These are phyloP conservation scores for Pseudofabraea citricarpa DNA, from an alignment of 2,329 filamentous ascomycete genomes.

Conservation along the genomic window DNA sequence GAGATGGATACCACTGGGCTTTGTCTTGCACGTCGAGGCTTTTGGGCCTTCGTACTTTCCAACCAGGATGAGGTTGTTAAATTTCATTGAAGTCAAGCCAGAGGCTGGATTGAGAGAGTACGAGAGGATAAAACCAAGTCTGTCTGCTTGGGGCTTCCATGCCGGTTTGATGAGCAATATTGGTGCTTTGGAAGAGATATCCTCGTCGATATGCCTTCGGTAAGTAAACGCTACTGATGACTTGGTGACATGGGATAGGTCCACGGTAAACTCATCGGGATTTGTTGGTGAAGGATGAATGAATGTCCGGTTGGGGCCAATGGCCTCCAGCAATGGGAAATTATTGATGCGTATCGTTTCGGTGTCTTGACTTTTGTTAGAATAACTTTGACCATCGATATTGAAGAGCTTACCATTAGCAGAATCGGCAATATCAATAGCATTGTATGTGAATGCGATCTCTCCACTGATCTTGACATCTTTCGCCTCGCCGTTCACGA, in stretches of 20 bases:
- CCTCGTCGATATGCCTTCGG: conserved; percentile 68
- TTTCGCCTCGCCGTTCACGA: conserved; percentile 68
- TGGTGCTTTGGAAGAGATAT: conserved; percentile 50
- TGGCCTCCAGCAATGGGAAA: conserved; percentile 81
- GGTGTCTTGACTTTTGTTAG: conserved; percentile 10
- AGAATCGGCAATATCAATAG: conserved; percentile 30
- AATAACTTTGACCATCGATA: too few relatives aligned
- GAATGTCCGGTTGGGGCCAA: conserved; percentile 90
- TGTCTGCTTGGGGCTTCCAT: conserved; percentile 81
- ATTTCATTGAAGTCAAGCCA: conserved; percentile 42
- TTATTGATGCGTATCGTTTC: conserved; percentile 61
- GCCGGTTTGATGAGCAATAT: conserved; percentile 50
- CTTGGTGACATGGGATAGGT: conserved; percentile 69
- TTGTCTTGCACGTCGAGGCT: conserved; percentile 67
- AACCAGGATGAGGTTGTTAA: conserved; percentile 73
- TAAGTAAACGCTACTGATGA: conserved; percentile 86
- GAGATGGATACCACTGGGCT: conserved; percentile 73
- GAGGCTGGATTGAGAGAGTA: conserved; percentile 73
- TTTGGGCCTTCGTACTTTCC: conserved; percentile 65
- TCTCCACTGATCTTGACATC: conserved; percentile 78
- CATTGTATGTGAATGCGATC: conserved; percentile 80
- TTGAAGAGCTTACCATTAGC: conserved; percentile 44
- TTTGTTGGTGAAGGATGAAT: conserved; percentile 61
- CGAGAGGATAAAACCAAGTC: conserved; percentile 79
- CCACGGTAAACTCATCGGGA: conserved; percentile 75